phyloP scores from a whole-genome alignment of 768 basidiomycete species.

The Nidularia sp. region DNA sequence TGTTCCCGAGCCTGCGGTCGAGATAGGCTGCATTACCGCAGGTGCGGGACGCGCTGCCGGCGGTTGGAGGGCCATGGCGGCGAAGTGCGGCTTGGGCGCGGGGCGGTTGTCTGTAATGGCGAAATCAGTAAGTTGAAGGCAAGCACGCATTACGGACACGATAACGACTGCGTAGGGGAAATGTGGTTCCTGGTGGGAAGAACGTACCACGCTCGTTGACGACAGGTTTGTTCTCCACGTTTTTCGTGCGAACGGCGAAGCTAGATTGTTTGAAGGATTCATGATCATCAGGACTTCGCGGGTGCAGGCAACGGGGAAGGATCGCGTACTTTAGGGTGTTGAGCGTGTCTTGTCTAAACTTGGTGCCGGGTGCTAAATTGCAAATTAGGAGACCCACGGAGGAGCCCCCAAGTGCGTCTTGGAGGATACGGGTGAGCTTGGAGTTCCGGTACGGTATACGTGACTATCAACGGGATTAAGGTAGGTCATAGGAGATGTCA shows the following conservation, averaged over 20 bases:
- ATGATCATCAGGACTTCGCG: neutral
- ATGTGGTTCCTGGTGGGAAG: neutral
- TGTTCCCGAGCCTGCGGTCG: constrained; percentile 23
- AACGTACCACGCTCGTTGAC: constrained; percentile 70
- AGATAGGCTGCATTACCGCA: constrained; percentile 38
- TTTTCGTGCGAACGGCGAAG: constrained; percentile 82
- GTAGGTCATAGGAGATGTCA: neutral
- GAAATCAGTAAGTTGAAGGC: neutral
- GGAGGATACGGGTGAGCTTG: constrained; percentile 82
- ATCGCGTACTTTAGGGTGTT: constrained; percentile 81
- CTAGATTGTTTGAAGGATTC: constrained; percentile 20
- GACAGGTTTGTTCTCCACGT: constrained; percentile 78
- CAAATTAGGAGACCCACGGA: constrained; percentile 81
- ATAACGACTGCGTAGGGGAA: neutral
- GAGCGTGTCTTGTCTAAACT: constrained; percentile 82
- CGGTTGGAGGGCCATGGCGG: constrained; percentile 46
- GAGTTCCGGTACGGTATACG: constrained; percentile 90
- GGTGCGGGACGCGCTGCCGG: constrained; percentile 41
- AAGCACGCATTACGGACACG: neutral
- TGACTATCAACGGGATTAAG: constrained; percentile 31
- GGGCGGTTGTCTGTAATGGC: constrained; percentile 49
- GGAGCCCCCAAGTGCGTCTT: constrained; percentile 85
- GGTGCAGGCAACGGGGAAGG: neutral
- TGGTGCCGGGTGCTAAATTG: constrained; percentile 79
- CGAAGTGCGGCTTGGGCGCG: constrained; percentile 57